Evolutionary conservation across 768 basidiomycete species (phyloP), one percentile per base, ranked within the genome.

Genomic region (Boletus rubroflammeus): DNA sequence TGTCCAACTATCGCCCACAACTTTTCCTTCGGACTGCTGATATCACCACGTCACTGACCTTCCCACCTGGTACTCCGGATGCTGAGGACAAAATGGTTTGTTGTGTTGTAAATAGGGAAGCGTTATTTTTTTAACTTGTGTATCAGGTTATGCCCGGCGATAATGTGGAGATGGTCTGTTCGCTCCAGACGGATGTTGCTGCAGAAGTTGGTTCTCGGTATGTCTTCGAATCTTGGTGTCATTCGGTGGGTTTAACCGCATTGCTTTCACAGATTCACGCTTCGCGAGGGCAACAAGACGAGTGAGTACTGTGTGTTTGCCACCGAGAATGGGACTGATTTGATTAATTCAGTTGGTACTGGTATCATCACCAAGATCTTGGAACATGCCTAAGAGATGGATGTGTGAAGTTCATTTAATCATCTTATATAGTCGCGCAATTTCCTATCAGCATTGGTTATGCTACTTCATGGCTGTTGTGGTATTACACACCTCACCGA

Each of bases 1-100:
- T 93, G 84, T 76, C 81, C 67, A 88, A 95, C 76, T 96, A 98
- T 78, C 83, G 89, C 38, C 96, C 96, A 14, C 96, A 98, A 71
- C 82, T 98, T 58, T 99, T 93, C 82, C 77, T 96, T 65, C 92
- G 95, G 53, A 98, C 97, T 15, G 90, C 94, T 54, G 94, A 99
- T 67, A 85, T 98, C 59, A 97, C 95, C 21, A 86, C 86, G 44
- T 72, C 79, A 11, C 74, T 99, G 40, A 84, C 81, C 11, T 98
- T 94, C 85, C 93, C 95, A 11, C 84, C 86, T 35, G 93, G 83
- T 40, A 93, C 90, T 2, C 73, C 81, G 21, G 86, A 88, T 61
- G 83, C 90, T 17, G 81, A 82, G 50, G 90, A 93, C 65, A 95
- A 92, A 73, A 94, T 96, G 88, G 93, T 86, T 45, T 25, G 74